These are phyloP conservation scores for Colletotrichum sp. DNA, from an alignment of 2,329 filamentous ascomycete genomes.

Conservation along the genomic window DNA sequence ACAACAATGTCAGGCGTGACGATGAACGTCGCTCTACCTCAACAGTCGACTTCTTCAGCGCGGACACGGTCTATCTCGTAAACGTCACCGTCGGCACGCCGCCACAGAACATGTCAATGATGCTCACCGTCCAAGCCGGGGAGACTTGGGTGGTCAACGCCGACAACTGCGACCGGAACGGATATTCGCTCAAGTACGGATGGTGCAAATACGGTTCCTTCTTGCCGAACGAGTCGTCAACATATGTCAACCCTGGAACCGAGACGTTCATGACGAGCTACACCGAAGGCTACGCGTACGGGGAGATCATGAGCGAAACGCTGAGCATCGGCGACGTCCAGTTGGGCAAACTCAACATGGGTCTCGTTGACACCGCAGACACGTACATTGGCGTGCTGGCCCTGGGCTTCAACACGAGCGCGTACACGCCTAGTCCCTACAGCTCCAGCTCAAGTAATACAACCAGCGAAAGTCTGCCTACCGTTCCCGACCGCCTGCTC, in stretches of 20 bases:
- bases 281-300: conserved; percentile 50
- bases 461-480: conserved; percentile 41
- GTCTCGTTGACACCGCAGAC: conserved; percentile 51
- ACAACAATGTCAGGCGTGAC: neutral
- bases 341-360: conserved; percentile 58
- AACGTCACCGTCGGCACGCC: conserved; percentile 15
- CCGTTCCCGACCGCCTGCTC: conserved; percentile 69
- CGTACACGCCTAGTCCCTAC: conserved; percentile 31
- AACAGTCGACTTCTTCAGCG: neutral
- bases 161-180: neutral
- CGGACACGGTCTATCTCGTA: neutral
- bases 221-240: conserved; percentile 49
- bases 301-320: conserved; percentile 44
- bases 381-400: conserved; percentile 62
- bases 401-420: conserved; percentile 60
- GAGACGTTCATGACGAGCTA: conserved; percentile 62
- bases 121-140: neutral
- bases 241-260: conserved; percentile 45
- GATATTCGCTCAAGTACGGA: neutral
- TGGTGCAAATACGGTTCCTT: conserved; percentile 19
- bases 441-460: conserved; percentile 23
- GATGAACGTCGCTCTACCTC: neutral
- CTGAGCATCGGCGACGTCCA: conserved; percentile 52
- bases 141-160: neutral
- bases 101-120: conserved; percentile 3